phyloP scores from a whole-genome alignment of 352 stramenopile genomes.

The Stramenopiles sp. region DNA sequence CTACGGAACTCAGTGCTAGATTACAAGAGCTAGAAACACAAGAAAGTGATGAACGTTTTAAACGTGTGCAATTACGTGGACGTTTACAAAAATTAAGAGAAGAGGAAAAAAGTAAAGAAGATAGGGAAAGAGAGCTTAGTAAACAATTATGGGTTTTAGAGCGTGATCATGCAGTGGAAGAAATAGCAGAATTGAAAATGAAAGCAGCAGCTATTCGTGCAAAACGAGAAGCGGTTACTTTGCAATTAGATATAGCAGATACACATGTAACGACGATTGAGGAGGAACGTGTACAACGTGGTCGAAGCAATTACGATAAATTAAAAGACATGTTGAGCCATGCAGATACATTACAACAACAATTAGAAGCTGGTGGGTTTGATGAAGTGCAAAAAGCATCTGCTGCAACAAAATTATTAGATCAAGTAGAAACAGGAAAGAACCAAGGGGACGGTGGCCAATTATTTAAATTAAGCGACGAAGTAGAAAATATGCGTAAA shows the following conservation, averaged over 20 bases:
- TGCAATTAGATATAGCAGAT: background rate
- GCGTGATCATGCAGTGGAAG: background rate
- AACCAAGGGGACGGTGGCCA: background rate
- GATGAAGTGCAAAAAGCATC: background rate
- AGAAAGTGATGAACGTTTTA: background rate
- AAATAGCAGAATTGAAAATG: background rate
- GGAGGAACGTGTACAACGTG: background rate
- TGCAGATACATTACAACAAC: background rate
- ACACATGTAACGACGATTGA: background rate
- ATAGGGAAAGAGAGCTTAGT: background rate
- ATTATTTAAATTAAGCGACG: background rate
- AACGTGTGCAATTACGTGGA: background rate
- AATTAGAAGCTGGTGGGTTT: background rate
- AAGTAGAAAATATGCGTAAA: background rate
- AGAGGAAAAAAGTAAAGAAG: background rate
- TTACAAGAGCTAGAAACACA: background rate
- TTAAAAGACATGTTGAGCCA: background rate
- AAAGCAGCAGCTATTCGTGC: background rate
- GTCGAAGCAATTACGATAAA: background rate
- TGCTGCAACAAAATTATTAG: background rate
- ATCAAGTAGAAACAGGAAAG: background rate
- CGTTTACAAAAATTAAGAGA: background rate
- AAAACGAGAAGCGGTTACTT: background rate
- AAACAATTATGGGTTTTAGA: background rate
- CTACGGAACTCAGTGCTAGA: background rate